phyloP scores from a whole-genome alignment of 371 early-diverging fungal genomes.

The Catenaria anguillulae region DNA sequence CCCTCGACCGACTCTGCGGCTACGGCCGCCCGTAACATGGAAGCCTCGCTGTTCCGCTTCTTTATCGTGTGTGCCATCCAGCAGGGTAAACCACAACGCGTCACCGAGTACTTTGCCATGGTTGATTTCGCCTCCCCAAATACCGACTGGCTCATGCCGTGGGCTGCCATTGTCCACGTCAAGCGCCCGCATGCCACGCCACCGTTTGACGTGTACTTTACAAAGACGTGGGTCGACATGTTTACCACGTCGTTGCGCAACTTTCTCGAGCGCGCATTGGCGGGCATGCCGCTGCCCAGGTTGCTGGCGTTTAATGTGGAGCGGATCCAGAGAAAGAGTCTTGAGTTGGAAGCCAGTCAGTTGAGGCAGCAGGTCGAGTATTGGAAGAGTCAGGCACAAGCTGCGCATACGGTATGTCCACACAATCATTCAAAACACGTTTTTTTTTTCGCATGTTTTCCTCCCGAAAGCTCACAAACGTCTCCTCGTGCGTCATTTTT shows the following conservation, averaged over 20 bases:
- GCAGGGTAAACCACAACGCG: not conserved
- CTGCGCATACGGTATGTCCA: not conserved
- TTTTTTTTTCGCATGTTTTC: no score
- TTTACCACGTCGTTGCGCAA: not conserved
- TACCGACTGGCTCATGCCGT: not conserved
- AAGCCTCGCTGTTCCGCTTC: not conserved
- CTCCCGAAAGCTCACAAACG: no score
- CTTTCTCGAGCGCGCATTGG: not conserved
- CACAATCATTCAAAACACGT: no score
- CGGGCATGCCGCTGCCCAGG: not conserved
- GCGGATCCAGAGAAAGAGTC: not conserved
- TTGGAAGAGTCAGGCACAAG: not conserved
- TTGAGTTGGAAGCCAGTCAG: not conserved
- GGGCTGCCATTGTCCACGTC: not conserved
- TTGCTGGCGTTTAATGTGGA: not conserved
- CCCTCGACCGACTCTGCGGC: not conserved
- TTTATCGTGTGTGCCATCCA: slow-evolving; percentile 1
- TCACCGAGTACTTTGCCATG: not conserved
- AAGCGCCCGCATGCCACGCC: not conserved
- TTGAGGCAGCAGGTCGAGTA: not conserved
- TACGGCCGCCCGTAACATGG: not conserved
- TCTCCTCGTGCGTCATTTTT: no score
- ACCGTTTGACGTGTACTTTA: slow-evolving; percentile 1
- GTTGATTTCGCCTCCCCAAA: not conserved
- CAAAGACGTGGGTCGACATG: not conserved